Base-by-base conservation (phyloP, 306 rosid genomes). In the Canavalia gladiata region DNA sequence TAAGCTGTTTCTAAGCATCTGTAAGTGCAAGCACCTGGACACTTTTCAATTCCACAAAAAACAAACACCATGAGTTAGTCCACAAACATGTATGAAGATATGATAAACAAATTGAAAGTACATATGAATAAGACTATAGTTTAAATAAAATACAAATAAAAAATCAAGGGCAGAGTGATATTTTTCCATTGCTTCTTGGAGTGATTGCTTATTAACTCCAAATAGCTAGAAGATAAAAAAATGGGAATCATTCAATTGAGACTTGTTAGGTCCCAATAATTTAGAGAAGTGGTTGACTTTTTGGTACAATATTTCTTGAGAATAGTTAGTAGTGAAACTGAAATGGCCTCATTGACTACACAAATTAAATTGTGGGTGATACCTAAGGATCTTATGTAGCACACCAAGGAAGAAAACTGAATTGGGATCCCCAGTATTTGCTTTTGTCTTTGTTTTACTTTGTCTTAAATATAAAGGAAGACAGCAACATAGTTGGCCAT, bases 11-110 rank as follows among this genome's bases (percentile, higher is more conserved):
- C 41, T 37, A 37, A 37, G 41, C 41, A 69, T 79, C 72, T 71
- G 12, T 50, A 72, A 62, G 78, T 60, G 46, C 66, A 85, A 71
- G 83, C 72, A 81, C 84, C 84, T 69, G 43, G 82, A 80, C 87
- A 54, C 77, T 52, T 4, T 39, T 75, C 71, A 57, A 75, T 57
- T 62, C 11, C 42, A 68, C 54, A 46, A 31, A 4, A 64, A 74
- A 37, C 10, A 60, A 58, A 8, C 72, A 35, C 12, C 45, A 12
- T 34, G 13, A 13, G 41, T 72, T 72, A 46, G 45, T 66, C 62
- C 67, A 56, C 68, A 63, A 63, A 67, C 84, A 69, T 59, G 81
- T 57, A 1, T 39, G 67, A 1, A 66, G 59, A 78, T 70, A 73
- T 73, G 59, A 37, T 58, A 39, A 79, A 84, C 46, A 74, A 84